Base-by-base conservation (phyloP, 2,329 filamentous ascomycete species). In the Coniochaeta prunicola region DNA sequence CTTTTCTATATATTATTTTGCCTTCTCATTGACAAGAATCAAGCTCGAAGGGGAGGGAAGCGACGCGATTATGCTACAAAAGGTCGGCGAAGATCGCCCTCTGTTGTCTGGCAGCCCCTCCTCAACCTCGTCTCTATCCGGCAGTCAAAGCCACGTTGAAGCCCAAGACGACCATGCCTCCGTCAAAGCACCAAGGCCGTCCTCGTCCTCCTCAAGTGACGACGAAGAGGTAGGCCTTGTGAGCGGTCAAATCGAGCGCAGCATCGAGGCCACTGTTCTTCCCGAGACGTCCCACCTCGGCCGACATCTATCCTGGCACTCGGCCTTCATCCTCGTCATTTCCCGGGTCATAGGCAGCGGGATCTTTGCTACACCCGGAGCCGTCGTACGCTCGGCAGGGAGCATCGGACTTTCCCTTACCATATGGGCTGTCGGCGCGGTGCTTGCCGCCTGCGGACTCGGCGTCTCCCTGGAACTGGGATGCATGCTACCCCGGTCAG, bases 331-430 rank as follows among this genome's bases (percentile, higher is more conserved):
- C 58, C 76, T 89, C 21, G 83, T 87, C 8, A 85, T 89, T 28
- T 88, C 84, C 1, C 79, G 86, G 13, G 85, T 90, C 6, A 85
- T 90, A 31, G 87, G 87, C 13, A 86, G 80, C 65, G 87, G 87
- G 28, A 89, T 91, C 62, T 91, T 90, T 65, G 86, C 87, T 0
- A 89, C 86, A 0, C 88, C 86, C 0, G 87, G 84, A 0, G 79
- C 85, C 4, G 88, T 91, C 56, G 77, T 89, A 3, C 80, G 83
- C 38, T 80, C 83, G 0, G 83, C 85, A 1, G 88, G 88, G 1
- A 90, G 86, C 58, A 77, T 87, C 0, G 87, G 86, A 0, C 71
- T 90, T 2, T 79, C 85, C 0, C 70, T 90, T 1, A 62, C 79
- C 0, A 70, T 90, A 3, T 90, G 88, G 88, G 58, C 87, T 0